phyloP scores from a whole-genome alignment of 176 grass and related monocot genomes.

The Rhynchospora breviuscula region DNA sequence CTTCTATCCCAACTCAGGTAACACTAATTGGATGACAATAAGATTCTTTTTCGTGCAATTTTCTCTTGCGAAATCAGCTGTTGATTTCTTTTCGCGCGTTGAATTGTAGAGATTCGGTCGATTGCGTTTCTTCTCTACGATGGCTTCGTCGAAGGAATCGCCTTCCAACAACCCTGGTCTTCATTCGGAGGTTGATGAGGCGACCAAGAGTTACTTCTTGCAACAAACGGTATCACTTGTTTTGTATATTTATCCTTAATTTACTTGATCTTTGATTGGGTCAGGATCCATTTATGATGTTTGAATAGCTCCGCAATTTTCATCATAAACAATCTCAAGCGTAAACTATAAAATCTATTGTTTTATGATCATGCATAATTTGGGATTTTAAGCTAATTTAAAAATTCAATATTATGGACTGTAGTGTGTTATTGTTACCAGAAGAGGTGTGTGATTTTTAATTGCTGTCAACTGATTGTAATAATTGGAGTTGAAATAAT shows the following conservation, averaged over 20 bases:
- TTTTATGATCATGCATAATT: background rate
- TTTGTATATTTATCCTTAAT: background rate
- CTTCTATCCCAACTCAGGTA: slow-evolving; percentile 32
- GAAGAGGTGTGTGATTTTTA: background rate
- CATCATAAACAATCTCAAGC: background rate
- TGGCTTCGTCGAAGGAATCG: slow-evolving; percentile 64
- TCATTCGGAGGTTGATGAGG: slow-evolving; percentile 47
- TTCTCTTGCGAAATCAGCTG: background rate
- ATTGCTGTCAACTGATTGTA: too few relatives aligned
- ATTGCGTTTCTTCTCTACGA: slow-evolving; percentile 46
- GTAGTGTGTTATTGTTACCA: background rate
- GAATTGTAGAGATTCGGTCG: slow-evolving; percentile 35
- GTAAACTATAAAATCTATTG: background rate
- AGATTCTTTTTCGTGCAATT: background rate
- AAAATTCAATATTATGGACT: background rate
- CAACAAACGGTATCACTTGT: slow-evolving; percentile 60
- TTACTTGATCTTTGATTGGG: background rate
- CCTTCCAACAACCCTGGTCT: slow-evolving; percentile 69
- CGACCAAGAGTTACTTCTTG: slow-evolving; percentile 92
- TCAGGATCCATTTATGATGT: background rate
- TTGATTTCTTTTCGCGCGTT: slow-evolving; percentile 24
- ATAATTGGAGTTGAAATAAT: background rate
- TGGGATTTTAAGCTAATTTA: background rate
- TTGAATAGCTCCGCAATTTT: background rate
- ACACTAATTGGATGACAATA: background rate